Conservation (phyloP, 768 basidiomycete genomes). For the Sporobolomyces pararoseus region DNA sequence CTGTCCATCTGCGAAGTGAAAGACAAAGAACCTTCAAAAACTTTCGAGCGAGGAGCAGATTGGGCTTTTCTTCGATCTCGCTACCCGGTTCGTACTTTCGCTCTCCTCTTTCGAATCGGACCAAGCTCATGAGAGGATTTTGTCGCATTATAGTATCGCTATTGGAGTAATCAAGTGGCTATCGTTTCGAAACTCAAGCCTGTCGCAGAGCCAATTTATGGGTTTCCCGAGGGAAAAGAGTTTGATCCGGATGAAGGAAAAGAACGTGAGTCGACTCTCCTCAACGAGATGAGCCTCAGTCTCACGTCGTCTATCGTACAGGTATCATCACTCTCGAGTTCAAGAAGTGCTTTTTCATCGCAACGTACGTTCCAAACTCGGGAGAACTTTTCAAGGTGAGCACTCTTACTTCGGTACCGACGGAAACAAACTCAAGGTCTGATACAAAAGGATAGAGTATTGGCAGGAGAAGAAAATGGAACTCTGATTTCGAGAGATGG, state of each 20-base stretch:
- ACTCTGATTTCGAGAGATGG: constrained; percentile 66
- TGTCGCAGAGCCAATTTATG: constrained; percentile 45
- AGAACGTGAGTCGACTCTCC: constrained; percentile 11
- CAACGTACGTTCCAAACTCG: constrained; percentile 65
- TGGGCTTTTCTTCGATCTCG: constrained; percentile 20
- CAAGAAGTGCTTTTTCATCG: constrained; percentile 62
- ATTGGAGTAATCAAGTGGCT: constrained; percentile 57
- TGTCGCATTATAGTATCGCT: constrained; percentile 22
- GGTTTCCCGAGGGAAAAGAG: constrained; percentile 25
- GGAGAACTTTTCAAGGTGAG: constrained; percentile 67
- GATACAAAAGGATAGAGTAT: too few relatives aligned
- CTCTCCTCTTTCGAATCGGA: neutral
- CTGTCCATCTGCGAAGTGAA: constrained; percentile 74
- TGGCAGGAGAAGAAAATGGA: constrained; percentile 72
- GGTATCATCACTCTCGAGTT: constrained; percentile 77
- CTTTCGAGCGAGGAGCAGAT: neutral
- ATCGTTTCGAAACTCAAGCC: constrained; percentile 73
- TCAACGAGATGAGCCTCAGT: neutral
- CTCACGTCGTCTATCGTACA: constrained; percentile 52
- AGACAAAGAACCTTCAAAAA: neutral
- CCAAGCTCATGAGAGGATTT: neutral
- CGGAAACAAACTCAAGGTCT: neutral
- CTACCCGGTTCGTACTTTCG: constrained; percentile 10
- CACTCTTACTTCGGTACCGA: neutral
- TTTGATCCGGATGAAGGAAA: constrained; percentile 18